phyloP scores from a whole-genome alignment of 805 yeast species.

The Saccharomycopsis vini region DNA sequence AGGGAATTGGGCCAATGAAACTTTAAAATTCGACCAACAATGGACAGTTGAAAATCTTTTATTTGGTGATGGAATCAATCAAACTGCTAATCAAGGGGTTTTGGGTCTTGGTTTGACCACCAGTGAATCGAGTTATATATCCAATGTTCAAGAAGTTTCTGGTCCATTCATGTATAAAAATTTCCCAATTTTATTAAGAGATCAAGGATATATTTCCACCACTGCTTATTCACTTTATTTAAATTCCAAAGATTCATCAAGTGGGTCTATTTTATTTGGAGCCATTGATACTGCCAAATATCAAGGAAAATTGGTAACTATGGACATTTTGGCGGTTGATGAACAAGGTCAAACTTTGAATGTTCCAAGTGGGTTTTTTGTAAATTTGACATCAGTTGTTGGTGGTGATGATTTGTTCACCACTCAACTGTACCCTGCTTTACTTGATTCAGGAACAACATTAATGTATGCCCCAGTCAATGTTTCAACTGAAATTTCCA shows the following conservation, averaged over 20 bases:
- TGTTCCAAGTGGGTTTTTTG: slow-evolving; percentile 39
- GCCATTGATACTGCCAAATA: slow-evolving; percentile 61
- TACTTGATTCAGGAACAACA: slow-evolving; percentile 55
- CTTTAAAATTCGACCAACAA: slow-evolving; percentile 20
- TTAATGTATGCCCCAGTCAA: slow-evolving; percentile 35
- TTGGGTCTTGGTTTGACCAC: slow-evolving; percentile 65
- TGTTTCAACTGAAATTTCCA: slow-evolving; percentile 19
- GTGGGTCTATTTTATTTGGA: slow-evolving; percentile 59
- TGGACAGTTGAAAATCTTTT: slow-evolving; percentile 7
- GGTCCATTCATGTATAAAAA: no score
- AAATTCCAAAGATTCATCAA: slow-evolving; percentile 27
- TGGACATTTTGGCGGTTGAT: no score
- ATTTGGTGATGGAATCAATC: slow-evolving; percentile 15
- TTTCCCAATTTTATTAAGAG: slow-evolving; percentile 51
- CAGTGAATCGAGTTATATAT: slow-evolving; percentile 35
- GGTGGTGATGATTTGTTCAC: slow-evolving; percentile 2
- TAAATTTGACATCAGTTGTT: slow-evolving; percentile 21
- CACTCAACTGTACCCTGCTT: slow-evolving; percentile 34
- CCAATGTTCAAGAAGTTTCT: no score
- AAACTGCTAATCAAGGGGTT: slow-evolving; percentile 39
- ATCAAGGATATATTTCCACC: slow-evolving; percentile 46
- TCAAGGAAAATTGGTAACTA: slow-evolving; percentile 38
- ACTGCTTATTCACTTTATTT: slow-evolving; percentile 57
- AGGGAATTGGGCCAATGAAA: slow-evolving; percentile 60
- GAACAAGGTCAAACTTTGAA: no score